These are phyloP conservation scores for Podospora conica DNA, from an alignment of 495 filamentous ascomycete species.

Conservation along the genomic window DNA sequence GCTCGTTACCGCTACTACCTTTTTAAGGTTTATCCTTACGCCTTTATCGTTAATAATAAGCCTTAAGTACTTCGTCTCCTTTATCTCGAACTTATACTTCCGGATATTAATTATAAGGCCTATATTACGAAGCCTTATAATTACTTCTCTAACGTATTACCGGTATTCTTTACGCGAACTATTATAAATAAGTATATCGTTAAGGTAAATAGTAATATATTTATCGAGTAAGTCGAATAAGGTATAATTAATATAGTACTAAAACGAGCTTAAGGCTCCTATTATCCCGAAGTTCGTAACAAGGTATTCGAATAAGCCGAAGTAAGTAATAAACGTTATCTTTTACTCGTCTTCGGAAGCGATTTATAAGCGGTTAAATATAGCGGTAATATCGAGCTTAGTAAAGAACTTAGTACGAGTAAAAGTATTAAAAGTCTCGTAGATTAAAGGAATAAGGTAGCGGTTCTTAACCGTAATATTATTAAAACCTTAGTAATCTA, in stretches of 20 bases:
- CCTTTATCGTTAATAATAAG: neutral
- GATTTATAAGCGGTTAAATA: neutral
- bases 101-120: neutral
- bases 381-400: neutral
- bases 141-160: neutral
- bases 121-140: neutral
- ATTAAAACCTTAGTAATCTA: no score
- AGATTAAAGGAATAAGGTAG: no score
- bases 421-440: no score
- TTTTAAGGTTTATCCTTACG: neutral
- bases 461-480: no score
- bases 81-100: neutral
- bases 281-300: neutral
- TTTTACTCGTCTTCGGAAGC: neutral
- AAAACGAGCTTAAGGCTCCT: neutral
- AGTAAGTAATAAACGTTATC: neutral
- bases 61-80: neutral
- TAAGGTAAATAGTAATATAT: neutral
- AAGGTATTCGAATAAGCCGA: neutral
- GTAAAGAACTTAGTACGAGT: neutral
- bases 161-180: neutral
- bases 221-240: neutral
- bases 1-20: neutral
- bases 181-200: neutral
- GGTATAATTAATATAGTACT: slow-evolving; percentile 3